Evolutionary conservation across 495 filamentous ascomycete species (phyloP), one percentile per base, ranked within the genome.

Genomic region (Oidiodendron maius): DNA sequence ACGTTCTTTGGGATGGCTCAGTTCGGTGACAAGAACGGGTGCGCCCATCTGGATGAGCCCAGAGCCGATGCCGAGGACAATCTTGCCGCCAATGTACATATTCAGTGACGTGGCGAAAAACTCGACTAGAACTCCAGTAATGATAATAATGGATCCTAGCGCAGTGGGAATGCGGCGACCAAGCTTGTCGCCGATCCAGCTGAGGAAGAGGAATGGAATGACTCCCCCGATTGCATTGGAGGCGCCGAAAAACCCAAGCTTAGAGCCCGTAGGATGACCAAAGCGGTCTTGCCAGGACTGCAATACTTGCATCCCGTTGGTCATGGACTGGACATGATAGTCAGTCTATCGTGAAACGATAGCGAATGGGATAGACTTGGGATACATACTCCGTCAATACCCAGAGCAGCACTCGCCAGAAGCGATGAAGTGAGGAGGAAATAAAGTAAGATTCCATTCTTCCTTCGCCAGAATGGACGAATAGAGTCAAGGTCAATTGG

Each of bases 391-490:
- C 28, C 28, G n/a, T n/a, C 28, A 34, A 63, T 59, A 37, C 61
- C 61, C 16, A 59, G 52, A 3, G 59, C 59, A 16, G 56, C 55
- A 53, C 61, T 63, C 28, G 61, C 55, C 15, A 63, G 47, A 17
- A 63, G 48, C 15, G 61, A 62, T 3, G 61, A 62, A 8, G 61
- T 63, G 40, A 63, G 46, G 10, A 63, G 59, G 39, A 63, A 63
- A 32, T 62, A 63, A 6, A 63, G 50, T n/a, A 63, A 24, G 30
- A 63, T 59, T 6, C 61, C 61, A 57, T 63, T 63, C 40, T 62
- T 63, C 15, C 61, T 55, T 18, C 56, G 51, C 55, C 56, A 63
- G 45, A 63, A 63, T 15, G 61, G 59, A 3, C 51, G 60, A 30
- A 63, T 50, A 13, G 41, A 49, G 11, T 58, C 16, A 23, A 63